phyloP scores from a whole-genome alignment of 441 rosid species.

The Brassica balearica region DNA sequence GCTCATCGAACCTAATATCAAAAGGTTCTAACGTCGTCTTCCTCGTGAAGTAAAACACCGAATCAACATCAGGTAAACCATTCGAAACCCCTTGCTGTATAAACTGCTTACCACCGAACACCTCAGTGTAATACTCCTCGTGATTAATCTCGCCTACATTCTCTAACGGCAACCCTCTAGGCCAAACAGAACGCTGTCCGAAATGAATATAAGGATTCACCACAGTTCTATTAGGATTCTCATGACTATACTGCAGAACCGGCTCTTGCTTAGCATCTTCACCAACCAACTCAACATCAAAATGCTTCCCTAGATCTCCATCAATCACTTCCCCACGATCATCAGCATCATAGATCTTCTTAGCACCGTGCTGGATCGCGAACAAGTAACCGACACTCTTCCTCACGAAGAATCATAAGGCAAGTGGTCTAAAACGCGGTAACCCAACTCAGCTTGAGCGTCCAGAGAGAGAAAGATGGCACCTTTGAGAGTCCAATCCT shows the following conservation, averaged over 20 bases:
- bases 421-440: slow-evolving; percentile 65
- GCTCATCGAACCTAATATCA: slow-evolving; percentile 84
- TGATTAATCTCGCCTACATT: slow-evolving; percentile 84
- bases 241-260: slow-evolving; percentile 85
- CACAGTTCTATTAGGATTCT: slow-evolving; percentile 69
- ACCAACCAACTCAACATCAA: slow-evolving; percentile 82
- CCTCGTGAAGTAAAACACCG: slow-evolving; percentile 88
- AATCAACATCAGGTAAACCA: slow-evolving; percentile 95
- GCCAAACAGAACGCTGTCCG: slow-evolving; percentile 95
- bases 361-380: slow-evolving; percentile 94
- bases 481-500: slow-evolving; percentile 85
- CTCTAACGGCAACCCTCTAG: slow-evolving; percentile 92
- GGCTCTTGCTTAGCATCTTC: slow-evolving; percentile 79
- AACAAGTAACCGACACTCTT: slow-evolving; percentile 86
- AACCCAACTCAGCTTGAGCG: slow-evolving; percentile 77
- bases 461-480: slow-evolving; percentile 78
- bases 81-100: slow-evolving; percentile 93
- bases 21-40: slow-evolving; percentile 73
- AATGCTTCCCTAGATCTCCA: slow-evolving; percentile 79
- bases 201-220: slow-evolving; percentile 89
- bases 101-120: slow-evolving; percentile 89
- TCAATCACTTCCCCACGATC: slow-evolving; percentile 87
- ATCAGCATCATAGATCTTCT: slow-evolving; percentile 88
- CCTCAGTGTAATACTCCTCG: slow-evolving; percentile 83
- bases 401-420: slow-evolving; percentile 84